Evolutionary conservation across 176 grass and related monocot species (phyloP).

Genomic region (Aechmea fasciata): DNA sequence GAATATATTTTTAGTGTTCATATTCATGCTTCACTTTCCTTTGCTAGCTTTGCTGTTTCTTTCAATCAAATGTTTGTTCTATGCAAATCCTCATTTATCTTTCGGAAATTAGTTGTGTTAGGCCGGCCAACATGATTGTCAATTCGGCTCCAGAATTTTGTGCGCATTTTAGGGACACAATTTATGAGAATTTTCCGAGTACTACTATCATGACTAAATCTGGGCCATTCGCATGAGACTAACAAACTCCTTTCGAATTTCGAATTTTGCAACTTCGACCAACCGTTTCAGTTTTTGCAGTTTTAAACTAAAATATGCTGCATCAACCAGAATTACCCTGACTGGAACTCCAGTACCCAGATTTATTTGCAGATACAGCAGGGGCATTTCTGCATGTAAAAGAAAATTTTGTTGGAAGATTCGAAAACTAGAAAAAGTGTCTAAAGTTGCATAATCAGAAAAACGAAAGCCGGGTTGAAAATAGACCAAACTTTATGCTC

Average conservation of each 20-base stretch:
- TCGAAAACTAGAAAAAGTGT: too few species aligned
- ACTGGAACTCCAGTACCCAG: background rate
- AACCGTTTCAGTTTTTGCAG: background rate
- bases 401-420: too few species aligned
- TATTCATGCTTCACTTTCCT: background rate
- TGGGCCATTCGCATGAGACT: too few species aligned
- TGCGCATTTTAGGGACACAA: background rate
- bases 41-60: background rate
- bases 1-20: background rate
- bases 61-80: slow-evolving; percentile 6
- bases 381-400: too few species aligned
- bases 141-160: slow-evolving; percentile 2
- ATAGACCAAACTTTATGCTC: background rate
- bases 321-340: background rate
- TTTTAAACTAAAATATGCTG: background rate
- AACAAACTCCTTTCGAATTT: background rate
- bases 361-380: too few species aligned
- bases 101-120: background rate
- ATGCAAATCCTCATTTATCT: slow-evolving; percentile 11
- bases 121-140: background rate
- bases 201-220: background rate
- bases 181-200: background rate
- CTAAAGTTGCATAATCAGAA: too few species aligned
- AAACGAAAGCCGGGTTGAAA: too few species aligned
- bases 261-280: background rate